Evolutionary conservation across 1,284 basidiomycete species (phyloP).

Genomic region (Tylopilus sp.): DNA sequence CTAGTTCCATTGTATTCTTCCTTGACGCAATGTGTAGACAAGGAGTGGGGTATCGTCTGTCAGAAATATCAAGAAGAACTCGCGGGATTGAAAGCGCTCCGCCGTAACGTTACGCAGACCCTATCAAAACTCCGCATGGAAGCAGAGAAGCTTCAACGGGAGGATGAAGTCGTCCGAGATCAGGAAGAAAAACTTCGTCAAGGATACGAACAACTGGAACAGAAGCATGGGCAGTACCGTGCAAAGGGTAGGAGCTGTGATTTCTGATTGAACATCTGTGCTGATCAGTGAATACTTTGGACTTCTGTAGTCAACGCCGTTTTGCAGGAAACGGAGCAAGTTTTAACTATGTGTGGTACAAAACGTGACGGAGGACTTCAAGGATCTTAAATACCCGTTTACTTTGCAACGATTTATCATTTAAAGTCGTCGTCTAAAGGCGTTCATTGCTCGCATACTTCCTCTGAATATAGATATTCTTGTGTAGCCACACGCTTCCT

Average conservation of each 20-base stretch:
- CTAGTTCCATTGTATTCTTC: background rate
- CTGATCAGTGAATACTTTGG: slow-evolving; percentile 14
- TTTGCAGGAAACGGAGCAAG: slow-evolving; percentile 53
- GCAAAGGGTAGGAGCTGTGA: slow-evolving; percentile 47
- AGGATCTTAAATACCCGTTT: background rate
- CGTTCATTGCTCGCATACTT: background rate
- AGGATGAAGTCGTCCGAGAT: slow-evolving; percentile 50
- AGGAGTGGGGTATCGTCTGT: slow-evolving; percentile 55
- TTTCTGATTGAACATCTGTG: background rate
- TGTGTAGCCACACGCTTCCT: background rate
- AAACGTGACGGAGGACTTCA: slow-evolving; percentile 37
- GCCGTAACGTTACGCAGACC: slow-evolving; percentile 51
- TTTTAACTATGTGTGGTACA: slow-evolving; percentile 44
- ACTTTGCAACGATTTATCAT: background rate
- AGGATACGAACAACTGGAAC: slow-evolving; percentile 53
- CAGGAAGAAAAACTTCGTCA: slow-evolving; percentile 51
- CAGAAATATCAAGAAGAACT: slow-evolving; percentile 58
- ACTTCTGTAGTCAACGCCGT: slow-evolving; percentile 49
- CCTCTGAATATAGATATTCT: slow-evolving; percentile 2
- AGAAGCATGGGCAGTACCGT: slow-evolving; percentile 53
- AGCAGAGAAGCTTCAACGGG: slow-evolving; percentile 51
- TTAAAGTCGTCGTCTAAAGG: background rate
- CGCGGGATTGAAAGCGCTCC: slow-evolving; percentile 50
- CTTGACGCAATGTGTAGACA: slow-evolving; percentile 33
- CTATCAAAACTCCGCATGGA: slow-evolving; percentile 52